Conservation (phyloP, 306 rosid genomes). For the Gynostemma pentaphyllum region DNA sequence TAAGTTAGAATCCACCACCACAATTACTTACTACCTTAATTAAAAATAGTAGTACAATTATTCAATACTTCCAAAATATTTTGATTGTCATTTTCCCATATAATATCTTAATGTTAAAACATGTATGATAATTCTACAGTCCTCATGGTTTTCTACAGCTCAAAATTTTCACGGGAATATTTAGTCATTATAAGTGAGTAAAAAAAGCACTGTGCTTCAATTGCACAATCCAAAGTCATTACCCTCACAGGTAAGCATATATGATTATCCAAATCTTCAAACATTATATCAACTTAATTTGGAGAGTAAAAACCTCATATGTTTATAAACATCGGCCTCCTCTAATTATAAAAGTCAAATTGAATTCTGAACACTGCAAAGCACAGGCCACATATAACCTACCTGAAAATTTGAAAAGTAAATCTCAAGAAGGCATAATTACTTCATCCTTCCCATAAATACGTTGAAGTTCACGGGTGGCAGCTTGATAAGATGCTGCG, state of each 20-base stretch:
- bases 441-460: constrained; percentile 85
- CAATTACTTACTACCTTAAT: too few species aligned
- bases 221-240: constrained; percentile 15
- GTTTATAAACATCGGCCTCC: background rate
- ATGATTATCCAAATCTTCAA: background rate
- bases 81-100: background rate
- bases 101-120: background rate
- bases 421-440: constrained; percentile 40
- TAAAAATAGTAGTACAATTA: too few species aligned
- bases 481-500: constrained; percentile 89
- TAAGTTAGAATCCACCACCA: too few species aligned
- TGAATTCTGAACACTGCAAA: constrained; percentile 23
- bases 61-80: background rate
- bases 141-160: background rate
- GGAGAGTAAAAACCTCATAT: constrained; percentile 8
- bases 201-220: background rate
- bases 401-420: constrained; percentile 17
- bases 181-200: background rate
- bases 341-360: background rate
- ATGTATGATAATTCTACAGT: background rate
- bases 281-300: constrained; percentile 15
- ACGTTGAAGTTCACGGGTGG: constrained; percentile 92
- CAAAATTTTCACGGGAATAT: background rate
- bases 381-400: constrained; percentile 32
- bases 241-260: constrained; percentile 1